Evolutionary conservation across 176 grass and related monocot genomes (phyloP).

Genomic region (Chloris gayana): DNA sequence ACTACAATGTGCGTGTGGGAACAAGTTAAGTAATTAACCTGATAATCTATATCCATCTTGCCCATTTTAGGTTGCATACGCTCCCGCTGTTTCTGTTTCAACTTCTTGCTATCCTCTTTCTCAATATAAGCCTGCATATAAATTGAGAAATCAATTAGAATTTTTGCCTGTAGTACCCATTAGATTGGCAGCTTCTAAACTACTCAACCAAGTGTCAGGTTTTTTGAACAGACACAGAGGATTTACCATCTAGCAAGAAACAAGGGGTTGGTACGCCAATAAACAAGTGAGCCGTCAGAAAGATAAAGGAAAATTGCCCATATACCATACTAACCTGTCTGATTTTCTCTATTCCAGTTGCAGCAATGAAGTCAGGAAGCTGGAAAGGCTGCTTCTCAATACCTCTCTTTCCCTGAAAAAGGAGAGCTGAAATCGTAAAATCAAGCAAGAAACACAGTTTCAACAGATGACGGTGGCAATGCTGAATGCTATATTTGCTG

Average conservation of each 20-base stretch:
- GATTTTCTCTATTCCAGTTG: conserved; percentile 99
- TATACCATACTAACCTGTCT: conserved; percentile 61
- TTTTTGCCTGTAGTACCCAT: not conserved
- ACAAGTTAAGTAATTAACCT: conserved; percentile 54
- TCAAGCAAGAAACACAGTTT: not conserved
- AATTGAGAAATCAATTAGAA: not conserved
- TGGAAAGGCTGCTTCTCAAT: conserved; percentile 99
- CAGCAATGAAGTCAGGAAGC: conserved; percentile 97
- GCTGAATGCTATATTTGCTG: not conserved
- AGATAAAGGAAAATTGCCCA: not conserved
- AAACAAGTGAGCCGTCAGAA: not conserved
- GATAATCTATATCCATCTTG: conserved; percentile 99
- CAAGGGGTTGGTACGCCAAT: not conserved
- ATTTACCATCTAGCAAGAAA: not conserved
- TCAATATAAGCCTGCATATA: conserved; percentile 79
- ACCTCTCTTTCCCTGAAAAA: conserved; percentile 84
- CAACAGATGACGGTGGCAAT: conserved; percentile 26
- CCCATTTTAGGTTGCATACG: conserved; percentile 99
- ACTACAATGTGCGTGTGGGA: not conserved
- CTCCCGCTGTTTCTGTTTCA: conserved; percentile 94
- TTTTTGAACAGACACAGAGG: not conserved
- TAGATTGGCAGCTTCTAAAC: not conserved
- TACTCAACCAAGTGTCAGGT: not conserved
- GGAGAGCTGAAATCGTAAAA: conserved; percentile 38
- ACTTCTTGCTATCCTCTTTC: conserved; percentile 98